A percentile compares a stretch with the other conserved stretches of the same genome.
Conservation (phyloP, 352 stramenopile species). For the Phytophthora foliorum region DNA sequence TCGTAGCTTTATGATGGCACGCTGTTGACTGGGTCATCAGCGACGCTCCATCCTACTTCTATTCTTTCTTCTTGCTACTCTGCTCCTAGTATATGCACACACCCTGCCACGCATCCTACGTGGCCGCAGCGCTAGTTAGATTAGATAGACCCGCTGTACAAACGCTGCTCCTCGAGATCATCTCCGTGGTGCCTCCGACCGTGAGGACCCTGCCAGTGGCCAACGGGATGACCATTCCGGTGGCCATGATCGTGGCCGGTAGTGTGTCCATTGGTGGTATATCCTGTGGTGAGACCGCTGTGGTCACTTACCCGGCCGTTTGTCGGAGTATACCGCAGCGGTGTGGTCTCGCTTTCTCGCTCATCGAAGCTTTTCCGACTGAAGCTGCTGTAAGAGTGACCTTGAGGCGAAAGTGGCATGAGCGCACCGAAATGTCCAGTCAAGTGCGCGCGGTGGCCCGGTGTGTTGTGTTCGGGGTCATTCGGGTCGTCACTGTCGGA, state of each 20-base stretch:
- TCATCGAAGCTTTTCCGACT: slow-evolving; percentile 61
- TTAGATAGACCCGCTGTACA: slow-evolving; percentile 46
- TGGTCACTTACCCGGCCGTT: slow-evolving; percentile 35
- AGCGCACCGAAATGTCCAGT: slow-evolving; percentile 83
- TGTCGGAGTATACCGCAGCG: slow-evolving; percentile 40
- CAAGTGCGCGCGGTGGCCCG: slow-evolving; percentile 53
- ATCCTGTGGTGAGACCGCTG: slow-evolving; percentile 22
- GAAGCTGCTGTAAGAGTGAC: slow-evolving; percentile 45
- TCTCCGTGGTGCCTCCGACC: slow-evolving; percentile 32
- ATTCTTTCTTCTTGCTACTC: slow-evolving; percentile 29
- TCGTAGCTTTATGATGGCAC: slow-evolving; percentile 5
- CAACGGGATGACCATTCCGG: slow-evolving; percentile 24
- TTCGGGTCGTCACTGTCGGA: slow-evolving; percentile 50
- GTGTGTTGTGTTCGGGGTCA: slow-evolving; percentile 41
- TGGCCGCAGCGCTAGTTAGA: slow-evolving; percentile 5
- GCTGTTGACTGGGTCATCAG: slow-evolving; percentile 3
- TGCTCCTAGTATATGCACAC: slow-evolving; percentile 32
- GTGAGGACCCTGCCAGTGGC: slow-evolving; percentile 31
- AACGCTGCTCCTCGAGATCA: slow-evolving; percentile 37
- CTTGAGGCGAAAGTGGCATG: slow-evolving; percentile 79
- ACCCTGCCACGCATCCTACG: slow-evolving; percentile 3
- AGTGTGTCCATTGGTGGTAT: slow-evolving; percentile 19
- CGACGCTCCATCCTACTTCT: slow-evolving; percentile 33
- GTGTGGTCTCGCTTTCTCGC: slow-evolving; percentile 54
- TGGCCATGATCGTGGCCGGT: slow-evolving; percentile 21